Conservation (phyloP, 352 stramenopile genomes). For the Phytopythium mirpurense region DNA sequence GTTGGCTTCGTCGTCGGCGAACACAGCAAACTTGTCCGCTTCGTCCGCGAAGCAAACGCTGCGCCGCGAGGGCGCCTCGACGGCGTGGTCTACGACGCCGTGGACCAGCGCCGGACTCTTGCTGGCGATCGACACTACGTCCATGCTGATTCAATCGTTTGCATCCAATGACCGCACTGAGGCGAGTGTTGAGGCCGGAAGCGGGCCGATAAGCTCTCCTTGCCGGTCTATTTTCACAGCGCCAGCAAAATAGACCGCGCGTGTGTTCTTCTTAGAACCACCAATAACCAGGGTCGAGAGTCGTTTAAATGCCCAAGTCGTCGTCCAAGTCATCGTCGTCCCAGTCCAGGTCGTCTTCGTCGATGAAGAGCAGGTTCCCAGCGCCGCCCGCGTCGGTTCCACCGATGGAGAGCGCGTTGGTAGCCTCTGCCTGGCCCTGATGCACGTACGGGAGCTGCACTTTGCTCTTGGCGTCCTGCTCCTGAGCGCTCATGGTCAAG, state of each 20-base stretch:
- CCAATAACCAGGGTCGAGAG: not conserved
- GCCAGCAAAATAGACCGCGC: not conserved
- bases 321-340: constrained; percentile 48
- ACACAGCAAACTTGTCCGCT: not conserved
- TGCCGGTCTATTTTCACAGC: not conserved
- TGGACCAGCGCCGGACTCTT: not conserved
- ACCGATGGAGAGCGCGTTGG: not conserved
- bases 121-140: not conserved
- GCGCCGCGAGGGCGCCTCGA: not conserved
- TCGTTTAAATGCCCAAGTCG: constrained; percentile 31
- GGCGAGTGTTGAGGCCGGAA: no score
- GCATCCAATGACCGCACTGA: not conserved
- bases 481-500: constrained; percentile 49
- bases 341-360: constrained; percentile 78
- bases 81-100: not conserved
- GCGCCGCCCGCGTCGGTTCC: not conserved
- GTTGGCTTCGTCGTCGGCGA: not conserved
- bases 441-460: constrained; percentile 76
- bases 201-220: not conserved
- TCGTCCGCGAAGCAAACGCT: constrained; percentile 2
- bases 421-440: constrained; percentile 18
- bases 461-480: constrained; percentile 51
- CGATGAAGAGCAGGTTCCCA: constrained; percentile 66
- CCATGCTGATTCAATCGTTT: constrained; percentile 3
- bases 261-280: not conserved